Conservation (phyloP, 305 asterid species). For the Andrographis paniculata region DNA sequence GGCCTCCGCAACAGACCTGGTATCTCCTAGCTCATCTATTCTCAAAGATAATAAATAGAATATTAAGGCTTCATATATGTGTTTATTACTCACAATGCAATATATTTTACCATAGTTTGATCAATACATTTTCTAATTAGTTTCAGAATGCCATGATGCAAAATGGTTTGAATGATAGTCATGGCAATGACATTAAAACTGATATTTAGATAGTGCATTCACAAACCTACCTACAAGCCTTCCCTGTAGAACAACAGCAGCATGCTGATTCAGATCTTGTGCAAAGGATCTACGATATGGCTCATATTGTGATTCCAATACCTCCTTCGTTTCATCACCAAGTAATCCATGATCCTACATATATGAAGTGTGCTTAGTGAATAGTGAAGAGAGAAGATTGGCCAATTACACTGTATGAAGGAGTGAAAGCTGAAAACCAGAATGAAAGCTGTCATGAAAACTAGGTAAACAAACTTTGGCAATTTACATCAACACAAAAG, state of each 20-base stretch:
- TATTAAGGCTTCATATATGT: neutral
- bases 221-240: slow-evolving; percentile 68
- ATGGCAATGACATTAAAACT: too few relatives aligned
- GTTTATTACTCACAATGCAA: neutral
- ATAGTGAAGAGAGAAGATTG: slow-evolving; percentile 13
- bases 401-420: slow-evolving; percentile 3
- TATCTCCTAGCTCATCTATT: slow-evolving; percentile 68
- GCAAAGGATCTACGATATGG: slow-evolving; percentile 77
- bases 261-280: slow-evolving; percentile 90
- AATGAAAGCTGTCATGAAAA: slow-evolving; percentile 3
- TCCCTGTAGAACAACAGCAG: slow-evolving; percentile 98
- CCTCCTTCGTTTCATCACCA: slow-evolving; percentile 52
- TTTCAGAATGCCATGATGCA: neutral
- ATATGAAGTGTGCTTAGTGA: slow-evolving; percentile 11
- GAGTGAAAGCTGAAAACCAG: slow-evolving; percentile 6
- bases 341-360: slow-evolving; percentile 82
- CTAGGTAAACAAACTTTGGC: slow-evolving; percentile 7
- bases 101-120: neutral
- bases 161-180: too few relatives aligned
- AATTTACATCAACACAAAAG: slow-evolving; percentile 3
- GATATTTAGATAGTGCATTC: slow-evolving; percentile 7
- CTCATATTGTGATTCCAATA: slow-evolving; percentile 70
- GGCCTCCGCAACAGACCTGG: slow-evolving; percentile 96
- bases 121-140: too few relatives aligned
- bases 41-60: slow-evolving; percentile 24